Base-by-base conservation (phyloP, 2,329 filamentous ascomycete species). In the Alternaria ethzedia region DNA sequence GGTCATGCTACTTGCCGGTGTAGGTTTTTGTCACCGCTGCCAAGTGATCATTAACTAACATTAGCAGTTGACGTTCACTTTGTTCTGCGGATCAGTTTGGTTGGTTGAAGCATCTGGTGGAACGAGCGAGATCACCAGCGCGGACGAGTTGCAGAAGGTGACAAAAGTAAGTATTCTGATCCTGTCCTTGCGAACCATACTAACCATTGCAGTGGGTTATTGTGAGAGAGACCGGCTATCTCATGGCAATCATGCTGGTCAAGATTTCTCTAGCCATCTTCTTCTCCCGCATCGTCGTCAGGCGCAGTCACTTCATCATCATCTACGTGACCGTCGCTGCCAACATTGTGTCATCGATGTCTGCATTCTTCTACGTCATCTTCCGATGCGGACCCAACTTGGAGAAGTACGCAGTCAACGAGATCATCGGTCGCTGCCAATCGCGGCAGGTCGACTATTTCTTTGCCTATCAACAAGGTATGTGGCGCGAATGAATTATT, bases 301-400 rank as follows among this genome's bases (percentile, higher is more conserved):
- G 77, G 36, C 59, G 52, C 17, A 83, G 80, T 79, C 82, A 84
- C 36, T 54, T 79, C 23, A 70, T 70, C 17, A 69, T 77, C n/a
- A 74, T 79, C 13, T 77, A 77, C 47, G 71, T 75, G 11, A 71
- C 75, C 7, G 70, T 78, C 26, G 85, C 83, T 52, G 20, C 80
- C 65, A 79, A 72, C 54, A 73, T 79, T 11, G 45, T 77, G 4
- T 77, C 77, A 12, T 79, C 79, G 2, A 44, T 67, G 7, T 63
- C 71, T 9, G 84, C 85, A 52, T 84, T 85, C 72, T 84, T 87
- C 69, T 81, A 87, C 60, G 74, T 83, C 54, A 75, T 86, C 12
- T 82, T 88, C 50, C 83, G 87, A 74, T 88, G 86, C 70, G 77
- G 78, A 2, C 17, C 70, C 1, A 63, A 76, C 25, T 58, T 78